Percentiles rank a stretch among this genome's conserved stretches.
phyloP scores from a whole-genome alignment of 345 rosid species.

The Ceriops decandra region DNA sequence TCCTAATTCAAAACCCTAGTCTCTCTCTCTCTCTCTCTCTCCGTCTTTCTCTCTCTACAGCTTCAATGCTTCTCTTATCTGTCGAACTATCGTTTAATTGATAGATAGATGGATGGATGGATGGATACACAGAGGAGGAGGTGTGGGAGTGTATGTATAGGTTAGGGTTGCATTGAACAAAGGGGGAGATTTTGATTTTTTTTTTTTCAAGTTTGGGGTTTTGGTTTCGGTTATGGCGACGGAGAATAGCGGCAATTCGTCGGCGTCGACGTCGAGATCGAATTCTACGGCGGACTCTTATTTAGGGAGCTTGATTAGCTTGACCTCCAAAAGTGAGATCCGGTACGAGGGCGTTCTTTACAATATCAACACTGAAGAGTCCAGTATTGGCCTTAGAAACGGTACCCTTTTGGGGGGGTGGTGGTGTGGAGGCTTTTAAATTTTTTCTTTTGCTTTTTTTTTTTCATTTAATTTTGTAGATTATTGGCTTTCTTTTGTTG shows the following conservation, averaged over 20 bases:
- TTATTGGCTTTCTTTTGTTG: neutral
- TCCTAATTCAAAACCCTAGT: too few relatives aligned
- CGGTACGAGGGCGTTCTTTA: constrained; percentile 91
- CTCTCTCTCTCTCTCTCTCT: too few relatives aligned
- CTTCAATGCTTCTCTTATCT: neutral
- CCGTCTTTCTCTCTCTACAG: neutral
- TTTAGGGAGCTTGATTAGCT: constrained; percentile 92
- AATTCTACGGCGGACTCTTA: constrained; percentile 73
- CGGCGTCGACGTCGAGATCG: constrained; percentile 56
- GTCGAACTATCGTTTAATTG: neutral
- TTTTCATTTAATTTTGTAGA: too few relatives aligned
- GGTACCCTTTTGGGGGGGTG: constrained; percentile 38
- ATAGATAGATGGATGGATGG: neutral
- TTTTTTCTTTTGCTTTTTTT: neutral
- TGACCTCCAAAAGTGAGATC: constrained; percentile 96
- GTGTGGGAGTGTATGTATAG: neutral
- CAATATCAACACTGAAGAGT: constrained; percentile 92
- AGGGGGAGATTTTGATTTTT: neutral
- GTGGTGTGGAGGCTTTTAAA: too few relatives aligned
- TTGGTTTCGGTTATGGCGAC: constrained; percentile 44
- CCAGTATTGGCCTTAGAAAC: constrained; percentile 87
- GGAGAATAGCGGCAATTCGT: constrained; percentile 38
- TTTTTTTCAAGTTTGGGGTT: too few relatives aligned
- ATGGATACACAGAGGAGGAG: neutral
- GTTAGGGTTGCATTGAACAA: neutral